phyloP scores from a whole-genome alignment of 116 monocot species.

The Cymodocea nodosa region DNA sequence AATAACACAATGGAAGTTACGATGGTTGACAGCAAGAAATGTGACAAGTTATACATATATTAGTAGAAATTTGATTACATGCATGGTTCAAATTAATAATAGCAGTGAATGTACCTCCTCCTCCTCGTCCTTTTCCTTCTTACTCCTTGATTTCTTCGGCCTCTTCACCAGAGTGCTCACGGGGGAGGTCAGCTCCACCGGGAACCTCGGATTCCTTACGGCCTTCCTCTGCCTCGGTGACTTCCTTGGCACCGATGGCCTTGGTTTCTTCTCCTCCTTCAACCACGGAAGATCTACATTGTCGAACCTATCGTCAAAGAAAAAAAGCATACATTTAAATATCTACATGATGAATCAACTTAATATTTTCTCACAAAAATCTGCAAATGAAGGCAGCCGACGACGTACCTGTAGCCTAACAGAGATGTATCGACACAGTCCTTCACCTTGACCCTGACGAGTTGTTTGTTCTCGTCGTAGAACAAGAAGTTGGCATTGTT shows the following conservation, averaged over 20 bases:
- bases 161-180: conserved; percentile 11
- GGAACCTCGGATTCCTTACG: conserved; percentile 5
- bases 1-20: too few relatives aligned
- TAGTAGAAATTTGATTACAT: too few relatives aligned
- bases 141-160: conserved; percentile 4
- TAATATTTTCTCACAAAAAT: neutral
- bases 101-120: conserved; percentile 8
- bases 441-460: conserved; percentile 14
- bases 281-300: conserved; percentile 1
- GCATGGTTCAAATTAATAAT: too few relatives aligned
- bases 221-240: neutral
- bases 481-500: conserved; percentile 20
- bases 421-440: conserved; percentile 3
- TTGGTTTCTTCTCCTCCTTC: neutral
- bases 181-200: conserved; percentile 1
- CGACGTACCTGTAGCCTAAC: conserved; percentile 10
- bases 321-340: neutral
- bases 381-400: too few relatives aligned
- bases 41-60: too few relatives aligned
- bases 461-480: conserved; percentile 27
- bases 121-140: conserved; percentile 13
- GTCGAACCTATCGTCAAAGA: too few relatives aligned
- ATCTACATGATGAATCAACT: neutral
- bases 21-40: too few relatives aligned
- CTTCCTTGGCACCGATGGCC: neutral